phyloP scores from a whole-genome alignment of 306 rosid genomes.

The Vigna nakashimae region DNA sequence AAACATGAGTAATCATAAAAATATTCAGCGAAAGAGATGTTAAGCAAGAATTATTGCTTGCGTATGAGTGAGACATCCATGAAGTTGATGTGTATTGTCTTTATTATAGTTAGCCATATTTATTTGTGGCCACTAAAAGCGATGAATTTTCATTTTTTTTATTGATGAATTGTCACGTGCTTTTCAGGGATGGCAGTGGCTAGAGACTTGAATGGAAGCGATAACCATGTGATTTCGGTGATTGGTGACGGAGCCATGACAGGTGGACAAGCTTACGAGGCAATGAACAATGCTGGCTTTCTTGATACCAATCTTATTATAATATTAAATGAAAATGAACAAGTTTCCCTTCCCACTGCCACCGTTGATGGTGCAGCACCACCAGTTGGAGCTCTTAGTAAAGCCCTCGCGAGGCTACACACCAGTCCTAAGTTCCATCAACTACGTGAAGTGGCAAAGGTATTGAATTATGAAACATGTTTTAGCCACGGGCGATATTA shows the following conservation, averaged over 20 bases:
- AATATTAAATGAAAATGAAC: conserved; percentile 69
- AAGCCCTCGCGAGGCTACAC: conserved; percentile 54
- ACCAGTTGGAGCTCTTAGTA: conserved; percentile 77
- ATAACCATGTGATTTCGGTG: conserved; percentile 66
- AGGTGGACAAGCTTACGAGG: conserved; percentile 74
- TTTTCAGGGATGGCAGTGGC: conserved; percentile 73
- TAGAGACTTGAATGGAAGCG: conserved; percentile 62
- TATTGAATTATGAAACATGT: neutral
- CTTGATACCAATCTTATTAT: conserved; percentile 66
- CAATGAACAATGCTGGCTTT: conserved; percentile 79
- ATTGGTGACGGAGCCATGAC: conserved; percentile 85
- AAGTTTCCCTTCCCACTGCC: conserved; percentile 78
- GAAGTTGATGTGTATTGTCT: neutral
- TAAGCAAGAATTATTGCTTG: neutral
- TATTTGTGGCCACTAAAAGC: neutral
- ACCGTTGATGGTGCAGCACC: conserved; percentile 63
- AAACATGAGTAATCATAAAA: too few relatives aligned
- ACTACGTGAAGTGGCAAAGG: conserved; percentile 66
- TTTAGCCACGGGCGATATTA: too few relatives aligned
- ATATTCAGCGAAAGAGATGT: neutral
- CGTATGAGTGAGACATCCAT: neutral
- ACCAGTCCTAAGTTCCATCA: conserved; percentile 54
- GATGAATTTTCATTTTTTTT: neutral
- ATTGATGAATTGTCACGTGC: neutral
- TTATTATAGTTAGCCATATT: neutral